A percentile compares a stretch with the other conserved stretches of the same genome.
phyloP scores from a whole-genome alignment of 116 monocot species.

The Papilionanthe hybrid region DNA sequence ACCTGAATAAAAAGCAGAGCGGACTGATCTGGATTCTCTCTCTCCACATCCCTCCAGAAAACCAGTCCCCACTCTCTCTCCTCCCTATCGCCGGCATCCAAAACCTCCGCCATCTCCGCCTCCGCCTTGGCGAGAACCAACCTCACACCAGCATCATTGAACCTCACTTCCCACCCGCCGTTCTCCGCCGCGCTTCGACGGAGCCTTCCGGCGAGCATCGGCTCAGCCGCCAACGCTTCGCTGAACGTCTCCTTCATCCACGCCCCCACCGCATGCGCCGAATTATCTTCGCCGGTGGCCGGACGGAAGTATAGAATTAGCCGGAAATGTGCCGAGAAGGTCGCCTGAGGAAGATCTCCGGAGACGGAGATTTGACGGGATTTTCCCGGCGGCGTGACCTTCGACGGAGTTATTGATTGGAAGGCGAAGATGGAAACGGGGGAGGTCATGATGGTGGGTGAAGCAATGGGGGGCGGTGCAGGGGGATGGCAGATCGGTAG shows the following conservation, averaged over 20 bases:
- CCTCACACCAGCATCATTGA: conserved; percentile 60
- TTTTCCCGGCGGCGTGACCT: conserved; percentile 19
- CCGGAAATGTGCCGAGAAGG: conserved; percentile 35
- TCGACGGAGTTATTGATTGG: conserved; percentile 47
- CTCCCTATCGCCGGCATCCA: conserved; percentile 23
- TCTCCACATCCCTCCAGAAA: conserved; percentile 52
- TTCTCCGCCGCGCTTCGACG: conserved; percentile 28
- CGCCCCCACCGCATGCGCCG: conserved; percentile 22
- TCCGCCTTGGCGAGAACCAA: conserved; percentile 63
- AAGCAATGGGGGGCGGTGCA: background rate
- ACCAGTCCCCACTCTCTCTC: conserved; percentile 34
- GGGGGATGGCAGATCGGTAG: background rate
- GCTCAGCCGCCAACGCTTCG: conserved; percentile 34
- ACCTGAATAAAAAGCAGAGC: conserved; percentile 61
- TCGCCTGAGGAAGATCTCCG: background rate
- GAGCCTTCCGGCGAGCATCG: conserved; percentile 56
- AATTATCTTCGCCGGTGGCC: background rate
- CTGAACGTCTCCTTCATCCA: conserved; percentile 68
- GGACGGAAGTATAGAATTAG: conserved; percentile 46
- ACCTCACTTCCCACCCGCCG: conserved; percentile 45
- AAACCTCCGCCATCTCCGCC: conserved; percentile 43
- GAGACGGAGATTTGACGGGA: conserved; percentile 19
- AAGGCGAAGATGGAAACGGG: conserved; percentile 29
- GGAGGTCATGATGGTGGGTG: background rate
- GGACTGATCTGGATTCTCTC: conserved; percentile 32